These are phyloP conservation scores for Nematodospora anomalae DNA, from an alignment of 1,139 yeast genomes.

Conservation along the genomic window DNA sequence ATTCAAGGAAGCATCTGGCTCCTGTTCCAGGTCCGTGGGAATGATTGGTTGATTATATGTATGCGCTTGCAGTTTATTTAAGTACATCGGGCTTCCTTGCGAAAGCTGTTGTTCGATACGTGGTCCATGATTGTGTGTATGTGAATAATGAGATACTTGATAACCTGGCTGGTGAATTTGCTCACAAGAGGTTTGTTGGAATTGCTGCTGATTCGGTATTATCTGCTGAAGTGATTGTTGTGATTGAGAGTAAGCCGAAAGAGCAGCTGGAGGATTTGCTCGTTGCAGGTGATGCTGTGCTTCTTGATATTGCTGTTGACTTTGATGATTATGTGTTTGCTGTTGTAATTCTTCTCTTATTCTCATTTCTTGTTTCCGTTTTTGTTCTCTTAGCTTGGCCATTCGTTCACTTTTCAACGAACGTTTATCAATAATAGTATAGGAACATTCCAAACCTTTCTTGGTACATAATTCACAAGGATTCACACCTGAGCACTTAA, in stretches of 20 bases:
- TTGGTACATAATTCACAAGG: conserved; percentile 30
- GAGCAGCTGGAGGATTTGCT: conserved; percentile 1
- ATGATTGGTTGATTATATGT: not conserved
- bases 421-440: conserved; percentile 28
- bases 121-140: not conserved
- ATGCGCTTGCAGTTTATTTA: not conserved
- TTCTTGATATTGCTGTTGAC: conserved; percentile 6
- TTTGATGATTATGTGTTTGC: not conserved
- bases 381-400: conserved; percentile 16
- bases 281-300: conserved; percentile 9
- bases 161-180: conserved; percentile 3
- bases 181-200: conserved; percentile 6
- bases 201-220: conserved; percentile 8
- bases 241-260: conserved; percentile 4
- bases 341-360: not conserved
- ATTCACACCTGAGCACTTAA: conserved; percentile 31
- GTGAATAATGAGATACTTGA: not conserved
- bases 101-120: not conserved
- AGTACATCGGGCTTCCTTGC: not conserved
- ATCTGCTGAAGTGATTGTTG: conserved; percentile 3
- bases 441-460: conserved; percentile 26
- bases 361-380: conserved; percentile 4
- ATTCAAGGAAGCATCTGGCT: too few species aligned
- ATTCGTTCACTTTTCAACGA: conserved; percentile 29
- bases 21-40: too few species aligned